phyloP scores from a whole-genome alignment of 2,329 filamentous ascomycete genomes.

The Metarhizium brunneum region DNA sequence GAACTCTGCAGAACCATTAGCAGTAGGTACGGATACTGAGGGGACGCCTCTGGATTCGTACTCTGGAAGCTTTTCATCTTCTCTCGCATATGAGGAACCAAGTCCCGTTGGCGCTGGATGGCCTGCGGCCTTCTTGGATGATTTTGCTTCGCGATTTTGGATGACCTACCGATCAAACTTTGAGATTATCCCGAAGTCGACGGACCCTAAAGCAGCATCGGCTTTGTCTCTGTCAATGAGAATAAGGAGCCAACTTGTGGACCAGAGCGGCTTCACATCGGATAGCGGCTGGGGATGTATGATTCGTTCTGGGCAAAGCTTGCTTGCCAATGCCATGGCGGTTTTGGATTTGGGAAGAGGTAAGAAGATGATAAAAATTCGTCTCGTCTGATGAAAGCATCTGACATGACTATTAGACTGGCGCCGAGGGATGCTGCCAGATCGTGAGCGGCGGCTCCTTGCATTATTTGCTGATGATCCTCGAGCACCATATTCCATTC shows the following conservation, averaged over 20 bases:
- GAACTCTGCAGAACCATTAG: background rate
- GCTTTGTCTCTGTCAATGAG: slow-evolving; percentile 77
- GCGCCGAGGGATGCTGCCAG: slow-evolving; percentile 51
- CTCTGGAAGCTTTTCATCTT: slow-evolving; percentile 42
- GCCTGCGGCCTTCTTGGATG: slow-evolving; percentile 78
- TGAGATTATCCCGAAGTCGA: slow-evolving; percentile 67
- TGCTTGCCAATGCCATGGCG: slow-evolving; percentile 77
- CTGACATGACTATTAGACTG: slow-evolving; percentile 45
- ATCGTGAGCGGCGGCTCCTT: slow-evolving; percentile 62
- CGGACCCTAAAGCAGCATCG: slow-evolving; percentile 59
- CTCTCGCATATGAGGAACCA: slow-evolving; percentile 37
- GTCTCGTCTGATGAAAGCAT: background rate
- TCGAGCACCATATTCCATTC: slow-evolving; percentile 83
- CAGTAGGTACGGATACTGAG: slow-evolving; percentile 18
- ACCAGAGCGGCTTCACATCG: slow-evolving; percentile 76
- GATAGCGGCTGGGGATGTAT: slow-evolving; percentile 98
- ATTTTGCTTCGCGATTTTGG: slow-evolving; percentile 91
- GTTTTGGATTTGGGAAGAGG: slow-evolving; percentile 70
- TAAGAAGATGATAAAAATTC: slow-evolving; percentile 26
- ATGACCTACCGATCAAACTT: slow-evolving; percentile 94
- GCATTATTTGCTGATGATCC: slow-evolving; percentile 82
- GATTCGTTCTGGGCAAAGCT: slow-evolving; percentile 91
- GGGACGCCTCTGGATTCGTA: slow-evolving; percentile 40
- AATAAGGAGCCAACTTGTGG: slow-evolving; percentile 68
- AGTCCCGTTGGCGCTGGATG: slow-evolving; percentile 54